A percentile compares a stretch with the other conserved stretches of the same genome.
Conservation (phyloP, 2,329 filamentous ascomycete genomes). For the Chaetomium strumarium region DNA sequence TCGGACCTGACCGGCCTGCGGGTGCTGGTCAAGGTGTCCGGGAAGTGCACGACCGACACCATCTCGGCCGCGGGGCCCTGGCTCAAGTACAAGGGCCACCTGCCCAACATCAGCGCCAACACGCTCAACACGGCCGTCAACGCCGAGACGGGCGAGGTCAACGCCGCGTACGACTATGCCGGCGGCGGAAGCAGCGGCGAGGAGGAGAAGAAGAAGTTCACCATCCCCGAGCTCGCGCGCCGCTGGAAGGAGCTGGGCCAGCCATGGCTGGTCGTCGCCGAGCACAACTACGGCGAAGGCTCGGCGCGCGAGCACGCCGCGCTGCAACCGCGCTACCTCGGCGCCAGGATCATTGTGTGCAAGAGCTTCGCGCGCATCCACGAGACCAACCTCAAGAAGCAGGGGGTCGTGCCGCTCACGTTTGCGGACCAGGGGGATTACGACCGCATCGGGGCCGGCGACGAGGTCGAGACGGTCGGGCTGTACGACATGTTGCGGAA, state of each 20-base stretch:
- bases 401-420: conserved; percentile 90
- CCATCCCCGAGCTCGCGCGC: conserved; percentile 82
- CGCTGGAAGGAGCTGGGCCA: conserved; percentile 71
- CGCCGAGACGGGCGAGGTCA: conserved; percentile 86
- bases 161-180: conserved; percentile 71
- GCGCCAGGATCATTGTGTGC: conserved; percentile 74
- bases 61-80: conserved; percentile 96
- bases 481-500: conserved; percentile 74
- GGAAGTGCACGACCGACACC: conserved; percentile 98
- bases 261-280: conserved; percentile 90
- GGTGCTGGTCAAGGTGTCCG: conserved; percentile 92
- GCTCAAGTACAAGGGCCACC: conserved; percentile 98
- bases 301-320: conserved; percentile 83
- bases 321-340: conserved; percentile 77
- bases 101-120: conserved; percentile 96
- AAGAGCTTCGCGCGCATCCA: conserved; percentile 83
- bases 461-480: conserved; percentile 76
- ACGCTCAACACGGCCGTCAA: conserved; percentile 94
- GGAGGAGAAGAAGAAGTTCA: conserved; percentile 34
- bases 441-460: conserved; percentile 73
- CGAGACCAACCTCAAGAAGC: conserved; percentile 92
- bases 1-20: conserved; percentile 69
- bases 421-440: conserved; percentile 88
- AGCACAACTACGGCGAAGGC: conserved; percentile 96
- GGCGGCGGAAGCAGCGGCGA: conserved; percentile 59